These are phyloP conservation scores for Mentha longifolia DNA, from an alignment of 257 asterid genomes.

Conservation along the genomic window DNA sequence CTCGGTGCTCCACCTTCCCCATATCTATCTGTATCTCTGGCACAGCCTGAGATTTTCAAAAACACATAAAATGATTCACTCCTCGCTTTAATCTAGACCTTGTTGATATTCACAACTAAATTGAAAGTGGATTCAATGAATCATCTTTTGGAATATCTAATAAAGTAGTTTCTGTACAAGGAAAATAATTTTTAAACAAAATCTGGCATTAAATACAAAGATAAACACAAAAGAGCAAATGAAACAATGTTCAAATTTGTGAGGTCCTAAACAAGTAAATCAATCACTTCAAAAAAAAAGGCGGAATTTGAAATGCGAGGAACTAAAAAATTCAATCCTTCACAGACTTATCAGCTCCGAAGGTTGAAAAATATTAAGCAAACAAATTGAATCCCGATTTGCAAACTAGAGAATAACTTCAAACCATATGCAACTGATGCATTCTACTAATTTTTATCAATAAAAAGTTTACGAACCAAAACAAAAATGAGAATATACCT, in stretches of 20 bases:
- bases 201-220: background rate
- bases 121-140: background rate
- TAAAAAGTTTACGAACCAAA: background rate
- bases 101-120: background rate
- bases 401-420: background rate
- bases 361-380: background rate
- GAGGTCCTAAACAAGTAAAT: background rate
- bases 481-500: conserved; percentile 43
- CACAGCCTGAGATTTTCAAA: conserved; percentile 51
- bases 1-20: conserved; percentile 96
- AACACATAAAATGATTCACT: conserved; percentile 9
- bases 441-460: background rate
- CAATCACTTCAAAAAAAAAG: no score
- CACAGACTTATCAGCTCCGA: background rate
- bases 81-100: conserved; percentile 4
- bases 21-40: conserved; percentile 93
- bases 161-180: conserved; percentile 10
- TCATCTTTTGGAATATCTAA: background rate
- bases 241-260: background rate
- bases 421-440: background rate
- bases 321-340: background rate
- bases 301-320: no score
- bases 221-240: background rate
- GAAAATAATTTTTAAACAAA: conserved; percentile 3
- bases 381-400: conserved; percentile 10